Conservation (phyloP, 2,329 filamentous ascomycete species). For the Talaromyces sp. region DNA sequence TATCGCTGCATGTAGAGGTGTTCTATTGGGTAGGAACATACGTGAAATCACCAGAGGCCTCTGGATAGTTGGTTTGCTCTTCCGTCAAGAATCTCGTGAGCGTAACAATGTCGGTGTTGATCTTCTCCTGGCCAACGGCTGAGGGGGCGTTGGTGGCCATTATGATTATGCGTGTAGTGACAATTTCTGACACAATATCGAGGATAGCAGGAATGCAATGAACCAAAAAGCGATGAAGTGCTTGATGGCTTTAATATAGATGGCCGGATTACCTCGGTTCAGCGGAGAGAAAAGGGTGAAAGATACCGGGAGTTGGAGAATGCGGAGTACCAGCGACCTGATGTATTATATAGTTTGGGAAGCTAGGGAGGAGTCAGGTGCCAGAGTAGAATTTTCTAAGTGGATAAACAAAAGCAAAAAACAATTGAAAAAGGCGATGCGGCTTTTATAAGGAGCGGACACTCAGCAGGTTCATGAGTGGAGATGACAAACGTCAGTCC, state of each 20-base stretch:
- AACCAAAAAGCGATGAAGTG: neutral
- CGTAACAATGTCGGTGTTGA: conserved; percentile 95
- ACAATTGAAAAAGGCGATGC: neutral
- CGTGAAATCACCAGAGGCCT: conserved; percentile 98
- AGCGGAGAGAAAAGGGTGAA: conserved; percentile 16
- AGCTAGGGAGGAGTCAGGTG: neutral
- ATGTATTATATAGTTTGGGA: neutral
- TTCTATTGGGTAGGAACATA: conserved; percentile 45
- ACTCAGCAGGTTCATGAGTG: neutral
- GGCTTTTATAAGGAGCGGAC: neutral
- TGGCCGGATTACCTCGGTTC: conserved; percentile 23
- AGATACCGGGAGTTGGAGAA: neutral
- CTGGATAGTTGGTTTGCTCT: conserved; percentile 87
- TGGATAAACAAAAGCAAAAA: neutral
- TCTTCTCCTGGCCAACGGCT: conserved; percentile 62
- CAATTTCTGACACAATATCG: neutral
- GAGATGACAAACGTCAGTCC: neutral
- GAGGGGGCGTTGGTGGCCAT: conserved; percentile 43
- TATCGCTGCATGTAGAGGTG: neutral
- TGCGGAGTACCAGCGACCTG: conserved; percentile 2
- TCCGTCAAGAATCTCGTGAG: conserved; percentile 94
- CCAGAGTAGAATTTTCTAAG: neutral
- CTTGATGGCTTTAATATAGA: neutral
- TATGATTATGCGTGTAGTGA: conserved; percentile 27
- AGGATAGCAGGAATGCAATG: neutral